Conservation (phyloP, 2,329 filamentous ascomycete genomes). For the Raffaelea ambrosiae region DNA sequence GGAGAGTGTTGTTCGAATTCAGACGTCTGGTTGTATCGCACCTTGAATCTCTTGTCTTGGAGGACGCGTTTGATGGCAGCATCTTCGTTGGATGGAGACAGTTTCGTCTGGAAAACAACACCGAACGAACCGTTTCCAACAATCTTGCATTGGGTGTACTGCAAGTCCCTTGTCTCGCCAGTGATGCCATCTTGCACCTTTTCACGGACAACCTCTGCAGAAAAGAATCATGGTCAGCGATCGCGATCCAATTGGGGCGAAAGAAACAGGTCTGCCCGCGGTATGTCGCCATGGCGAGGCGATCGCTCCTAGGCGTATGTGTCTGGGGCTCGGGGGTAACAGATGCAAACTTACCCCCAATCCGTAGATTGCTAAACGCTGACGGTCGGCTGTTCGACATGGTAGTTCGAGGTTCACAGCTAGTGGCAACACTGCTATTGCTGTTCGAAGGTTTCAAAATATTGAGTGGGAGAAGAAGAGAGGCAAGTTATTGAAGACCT, state of each 20-base stretch:
- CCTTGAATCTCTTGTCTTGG: constrained; percentile 99
- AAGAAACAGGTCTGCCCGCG: not conserved
- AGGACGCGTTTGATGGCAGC: constrained; percentile 98
- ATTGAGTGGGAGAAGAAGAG: constrained; percentile 11
- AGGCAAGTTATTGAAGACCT: constrained; percentile 9
- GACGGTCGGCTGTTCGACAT: constrained; percentile 92
- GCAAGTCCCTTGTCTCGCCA: constrained; percentile 90
- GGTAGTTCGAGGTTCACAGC: constrained; percentile 15
- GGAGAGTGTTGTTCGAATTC: not conserved
- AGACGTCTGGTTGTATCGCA: constrained; percentile 26
- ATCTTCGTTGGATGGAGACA: constrained; percentile 95
- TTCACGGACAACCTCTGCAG: constrained; percentile 86
- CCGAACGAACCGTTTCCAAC: constrained; percentile 98
- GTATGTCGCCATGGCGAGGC: not conserved
- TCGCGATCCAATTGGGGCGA: not conserved
- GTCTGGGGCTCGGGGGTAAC: too few relatives aligned
- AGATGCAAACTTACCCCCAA: constrained; percentile 83
- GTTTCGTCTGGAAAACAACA: constrained; percentile 97
- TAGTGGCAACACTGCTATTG: constrained; percentile 17
- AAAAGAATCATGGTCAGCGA: not conserved
- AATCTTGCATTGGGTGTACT: constrained; percentile 99
- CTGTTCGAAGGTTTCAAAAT: constrained; percentile 9
- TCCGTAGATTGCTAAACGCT: constrained; percentile 79
- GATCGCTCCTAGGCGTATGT: too few relatives aligned
- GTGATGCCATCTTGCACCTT: constrained; percentile 98